A percentile compares a stretch with the other conserved stretches of the same genome.
Conservation (phyloP, 805 yeast species). For the Wickerhamomyces strasburgensis region DNA sequence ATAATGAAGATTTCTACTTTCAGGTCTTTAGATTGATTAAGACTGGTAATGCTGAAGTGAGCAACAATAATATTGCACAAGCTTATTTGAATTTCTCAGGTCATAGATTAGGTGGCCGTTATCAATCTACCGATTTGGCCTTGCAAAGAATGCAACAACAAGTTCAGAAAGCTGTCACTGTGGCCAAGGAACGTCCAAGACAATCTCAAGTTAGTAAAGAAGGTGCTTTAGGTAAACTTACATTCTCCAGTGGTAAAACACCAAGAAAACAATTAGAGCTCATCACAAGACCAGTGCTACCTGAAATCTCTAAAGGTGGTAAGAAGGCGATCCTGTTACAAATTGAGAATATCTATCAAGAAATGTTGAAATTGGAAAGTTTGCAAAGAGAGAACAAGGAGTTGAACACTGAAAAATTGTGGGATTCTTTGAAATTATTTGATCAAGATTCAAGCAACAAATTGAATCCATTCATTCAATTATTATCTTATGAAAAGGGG, state of each 20-base stretch:
- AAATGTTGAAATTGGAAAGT: constrained; percentile 76
- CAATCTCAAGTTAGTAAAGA: constrained; percentile 56
- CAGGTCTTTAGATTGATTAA: constrained; percentile 83
- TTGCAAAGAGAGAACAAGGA: constrained; percentile 52
- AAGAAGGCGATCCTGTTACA: constrained; percentile 56
- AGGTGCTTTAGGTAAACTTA: constrained; percentile 87
- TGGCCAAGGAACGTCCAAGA: constrained; percentile 84
- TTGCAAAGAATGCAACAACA: constrained; percentile 97
- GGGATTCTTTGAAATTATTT: constrained; percentile 75
- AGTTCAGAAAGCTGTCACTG: constrained; percentile 92
- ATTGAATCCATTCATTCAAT: constrained; percentile 70
- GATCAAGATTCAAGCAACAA: constrained; percentile 41
- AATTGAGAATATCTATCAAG: constrained; percentile 74
- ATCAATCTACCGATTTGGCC: constrained; percentile 82
- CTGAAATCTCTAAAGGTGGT: constrained; percentile 26
- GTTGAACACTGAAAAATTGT: constrained; percentile 46
- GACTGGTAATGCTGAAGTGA: constrained; percentile 42
- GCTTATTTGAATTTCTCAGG: constrained; percentile 90
- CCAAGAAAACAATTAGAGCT: constrained; percentile 84
- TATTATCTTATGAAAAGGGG: constrained; percentile 80
- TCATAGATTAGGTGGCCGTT: constrained; percentile 81
- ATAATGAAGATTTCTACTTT: constrained; percentile 92
- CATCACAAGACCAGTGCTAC: constrained; percentile 42
- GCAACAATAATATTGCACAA: constrained; percentile 79
- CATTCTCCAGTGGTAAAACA: constrained; percentile 71